These are phyloP conservation scores for Nakazawaea populi DNA, from an alignment of 805 yeast genomes.

Conservation along the genomic window DNA sequence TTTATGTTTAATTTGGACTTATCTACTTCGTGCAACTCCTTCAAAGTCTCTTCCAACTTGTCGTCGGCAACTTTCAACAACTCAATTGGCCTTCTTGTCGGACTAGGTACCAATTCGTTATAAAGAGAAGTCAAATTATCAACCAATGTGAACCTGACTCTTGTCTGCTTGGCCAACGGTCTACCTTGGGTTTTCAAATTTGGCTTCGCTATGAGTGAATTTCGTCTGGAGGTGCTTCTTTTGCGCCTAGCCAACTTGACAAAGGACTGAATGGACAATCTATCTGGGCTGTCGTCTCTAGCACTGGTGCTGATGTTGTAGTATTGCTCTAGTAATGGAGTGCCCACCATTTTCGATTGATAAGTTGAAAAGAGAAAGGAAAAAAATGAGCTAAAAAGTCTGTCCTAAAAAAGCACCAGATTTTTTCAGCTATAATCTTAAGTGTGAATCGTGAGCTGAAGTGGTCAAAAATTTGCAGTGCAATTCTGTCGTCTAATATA, in stretches of 20 bases:
- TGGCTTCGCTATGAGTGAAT: constrained; percentile 10
- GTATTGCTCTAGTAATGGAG: background rate
- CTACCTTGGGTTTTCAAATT: constrained; percentile 26
- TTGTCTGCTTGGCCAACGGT: constrained; percentile 46
- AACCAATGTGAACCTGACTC: constrained; percentile 40
- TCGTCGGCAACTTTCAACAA: constrained; percentile 15
- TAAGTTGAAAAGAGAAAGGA: background rate
- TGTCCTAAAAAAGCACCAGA: too few species aligned
- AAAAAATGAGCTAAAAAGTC: background rate
- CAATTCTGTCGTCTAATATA: too few species aligned
- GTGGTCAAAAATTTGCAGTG: too few species aligned
- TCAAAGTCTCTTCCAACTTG: constrained; percentile 2
- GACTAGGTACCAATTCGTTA: constrained; percentile 31
- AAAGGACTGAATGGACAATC: background rate
- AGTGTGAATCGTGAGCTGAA: too few species aligned
- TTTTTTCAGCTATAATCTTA: too few species aligned
- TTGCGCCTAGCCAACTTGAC: constrained; percentile 22
- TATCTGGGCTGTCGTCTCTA: background rate
- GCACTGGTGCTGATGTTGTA: background rate
- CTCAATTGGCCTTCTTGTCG: constrained; percentile 17
- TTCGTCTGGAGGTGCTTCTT: constrained; percentile 14
- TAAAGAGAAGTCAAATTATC: constrained; percentile 38
- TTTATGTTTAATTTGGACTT: background rate
- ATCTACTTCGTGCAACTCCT: background rate
- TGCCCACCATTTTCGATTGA: background rate